Evolutionary conservation across 2,329 filamentous ascomycete genomes (phyloP).

Genomic region (Ophiocordyceps camponoti-leonardi): DNA sequence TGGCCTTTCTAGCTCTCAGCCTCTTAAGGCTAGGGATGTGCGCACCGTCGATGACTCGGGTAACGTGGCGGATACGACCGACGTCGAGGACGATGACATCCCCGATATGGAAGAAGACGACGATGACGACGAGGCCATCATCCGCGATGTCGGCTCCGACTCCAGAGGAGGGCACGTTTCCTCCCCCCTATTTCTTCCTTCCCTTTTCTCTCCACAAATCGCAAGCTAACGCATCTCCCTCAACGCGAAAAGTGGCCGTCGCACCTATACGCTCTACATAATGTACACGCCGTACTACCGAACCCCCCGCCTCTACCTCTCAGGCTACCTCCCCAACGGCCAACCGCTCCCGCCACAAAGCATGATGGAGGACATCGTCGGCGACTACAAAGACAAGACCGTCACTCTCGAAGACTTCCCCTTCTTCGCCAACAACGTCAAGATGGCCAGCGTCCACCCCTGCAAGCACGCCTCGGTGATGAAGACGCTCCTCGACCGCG

Average conservation of each 20-base stretch:
- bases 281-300: constrained; percentile 95
- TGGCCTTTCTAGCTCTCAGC: constrained; percentile 56
- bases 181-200: background rate
- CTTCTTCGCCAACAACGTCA: constrained; percentile 78
- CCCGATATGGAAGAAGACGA: constrained; percentile 98
- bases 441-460: constrained; percentile 93
- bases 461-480: constrained; percentile 97
- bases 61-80: constrained; percentile 60
- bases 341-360: constrained; percentile 65
- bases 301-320: constrained; percentile 87
- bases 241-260: constrained; percentile 43
- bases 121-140: constrained; percentile 93
- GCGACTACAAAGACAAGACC: constrained; percentile 96
- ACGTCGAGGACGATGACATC: constrained; percentile 70
- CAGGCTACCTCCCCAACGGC: constrained; percentile 66
- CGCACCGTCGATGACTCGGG: constrained; percentile 79
- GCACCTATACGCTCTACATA: constrained; percentile 97
- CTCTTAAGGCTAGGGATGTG: constrained; percentile 63
- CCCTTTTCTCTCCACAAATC: background rate
- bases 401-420: constrained; percentile 96
- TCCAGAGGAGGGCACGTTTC: constrained; percentile 25
- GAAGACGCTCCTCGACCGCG: constrained; percentile 91
- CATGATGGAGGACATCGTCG: constrained; percentile 96
- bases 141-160: constrained; percentile 47
- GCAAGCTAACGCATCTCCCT: background rate